A percentile compares a stretch with the other conserved stretches of the same genome.
These are phyloP conservation scores for Fusarium sp. DNA, from an alignment of 2,329 filamentous ascomycete genomes.

Conservation along the genomic window DNA sequence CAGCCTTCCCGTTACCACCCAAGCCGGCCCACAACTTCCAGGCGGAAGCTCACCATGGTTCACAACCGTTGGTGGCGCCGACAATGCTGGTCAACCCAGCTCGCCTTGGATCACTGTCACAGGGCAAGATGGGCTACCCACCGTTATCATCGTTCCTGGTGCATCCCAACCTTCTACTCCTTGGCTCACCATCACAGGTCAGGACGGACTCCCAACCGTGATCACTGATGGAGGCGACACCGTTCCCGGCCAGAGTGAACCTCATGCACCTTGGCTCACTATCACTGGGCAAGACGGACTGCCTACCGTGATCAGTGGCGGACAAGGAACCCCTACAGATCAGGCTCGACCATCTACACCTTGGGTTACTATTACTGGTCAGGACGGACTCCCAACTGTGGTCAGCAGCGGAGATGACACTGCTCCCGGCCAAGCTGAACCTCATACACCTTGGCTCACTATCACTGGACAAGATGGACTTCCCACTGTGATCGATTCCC, in stretches of 20 bases:
- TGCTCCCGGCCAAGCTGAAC: not conserved
- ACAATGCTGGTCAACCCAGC: conserved; percentile 17
- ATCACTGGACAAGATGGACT: not conserved
- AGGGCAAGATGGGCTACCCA: conserved; percentile 41
- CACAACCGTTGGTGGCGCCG: conserved; percentile 24
- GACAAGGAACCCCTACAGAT: conserved; percentile 7
- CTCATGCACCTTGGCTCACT: not conserved
- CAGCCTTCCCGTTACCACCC: conserved; percentile 35
- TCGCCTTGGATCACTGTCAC: conserved; percentile 31
- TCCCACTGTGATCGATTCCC: conserved; percentile 1
- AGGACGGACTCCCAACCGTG: conserved; percentile 19
- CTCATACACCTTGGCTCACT: not conserved
- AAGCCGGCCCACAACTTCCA: conserved; percentile 28
- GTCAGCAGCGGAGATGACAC: not conserved
- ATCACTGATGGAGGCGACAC: not conserved
- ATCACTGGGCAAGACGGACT: conserved; percentile 17
- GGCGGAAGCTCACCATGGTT: conserved; percentile 25
- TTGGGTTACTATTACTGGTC: not conserved
- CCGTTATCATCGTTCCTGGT: conserved; percentile 33
- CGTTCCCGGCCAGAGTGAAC: not conserved
- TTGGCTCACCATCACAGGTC: not conserved
- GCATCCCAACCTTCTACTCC: conserved; percentile 8
- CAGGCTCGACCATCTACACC: conserved; percentile 10
- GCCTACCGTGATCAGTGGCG: conserved; percentile 38
- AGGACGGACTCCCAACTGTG: not conserved